Evolutionary conservation across 495 filamentous ascomycete species (phyloP), one percentile per base, ranked within the genome.

Genomic region (Echria macrotheca): DNA sequence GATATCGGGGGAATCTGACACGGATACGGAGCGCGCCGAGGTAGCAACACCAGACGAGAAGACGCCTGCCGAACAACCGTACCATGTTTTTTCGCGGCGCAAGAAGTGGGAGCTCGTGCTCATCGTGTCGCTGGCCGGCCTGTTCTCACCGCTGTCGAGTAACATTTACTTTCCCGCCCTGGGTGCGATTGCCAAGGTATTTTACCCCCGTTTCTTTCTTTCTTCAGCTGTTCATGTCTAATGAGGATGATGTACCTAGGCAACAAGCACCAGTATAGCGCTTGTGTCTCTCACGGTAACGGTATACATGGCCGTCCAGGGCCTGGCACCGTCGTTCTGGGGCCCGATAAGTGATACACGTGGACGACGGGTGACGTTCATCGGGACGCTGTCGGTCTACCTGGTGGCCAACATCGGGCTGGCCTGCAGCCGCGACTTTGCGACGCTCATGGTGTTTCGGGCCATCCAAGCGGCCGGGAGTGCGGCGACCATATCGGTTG

Each of bases 381-480:
- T 80, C n/a, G 41, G 73, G 6, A 68, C 69, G 5, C 77, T 81
- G 43, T 31, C 64, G 4, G 63, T 80, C 25, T 82, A 79, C 47
- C 65, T 75, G 9, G 56, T 68, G 7, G 75, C 79, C 11, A 76
- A 77, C 41, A 66, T 80, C 6, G 75, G 72, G 0, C 57, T 80
- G 1, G 76, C 73, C 0, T 55, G 78, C 22, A 69, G 75, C 41
- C 59, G 70, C 24, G 63, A 56, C 21, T 80, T 76, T 54, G 63
- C 70, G 1, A 66, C 63, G 6, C 54, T 82, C 26, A 56, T 81
- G 41, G 64, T 74, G 0, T 69, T 82, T 9, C 63, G 79, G 3
- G 72, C 71, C 23, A 41, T 81, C 10, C 79, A 82, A 55, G 75
- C 71, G 11, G 64, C 69, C 3, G 77, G 76, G 0, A 75, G 70